phyloP scores from a whole-genome alignment of 345 rosid species.

The Atalantia buxifolia region DNA sequence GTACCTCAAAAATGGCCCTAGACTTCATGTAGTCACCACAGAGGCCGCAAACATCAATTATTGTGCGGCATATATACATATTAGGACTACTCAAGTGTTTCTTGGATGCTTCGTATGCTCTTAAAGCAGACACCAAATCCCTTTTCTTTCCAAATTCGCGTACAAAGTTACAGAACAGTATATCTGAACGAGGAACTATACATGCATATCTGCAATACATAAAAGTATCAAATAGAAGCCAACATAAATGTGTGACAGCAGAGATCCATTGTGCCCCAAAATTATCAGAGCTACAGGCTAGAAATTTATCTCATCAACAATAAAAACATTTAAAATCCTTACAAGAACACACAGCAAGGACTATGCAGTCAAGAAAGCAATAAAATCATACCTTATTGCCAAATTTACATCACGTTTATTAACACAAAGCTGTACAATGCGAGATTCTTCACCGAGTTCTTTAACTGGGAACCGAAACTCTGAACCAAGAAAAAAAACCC shows the following conservation, averaged over 20 bases:
- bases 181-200: constrained; percentile 61
- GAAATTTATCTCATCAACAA: background rate
- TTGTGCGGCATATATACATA: constrained; percentile 72
- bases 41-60: constrained; percentile 76
- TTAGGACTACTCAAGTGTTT: constrained; percentile 49
- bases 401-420: constrained; percentile 47
- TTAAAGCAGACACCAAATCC: constrained; percentile 69
- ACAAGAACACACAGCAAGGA: background rate
- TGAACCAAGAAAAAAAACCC: constrained; percentile 30
- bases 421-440: constrained; percentile 54
- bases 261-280: background rate
- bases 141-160: constrained; percentile 73
- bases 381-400: constrained; percentile 65
- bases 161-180: constrained; percentile 60
- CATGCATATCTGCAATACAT: constrained; percentile 61
- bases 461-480: constrained; percentile 62
- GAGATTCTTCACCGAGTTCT: constrained; percentile 56
- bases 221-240: constrained; percentile 17
- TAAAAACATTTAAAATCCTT: background rate
- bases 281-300: background rate
- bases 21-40: constrained; percentile 74
- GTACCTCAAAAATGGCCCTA: constrained; percentile 81
- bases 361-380: background rate
- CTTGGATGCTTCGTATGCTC: constrained; percentile 65
- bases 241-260: background rate